A percentile compares a stretch with the other conserved stretches of the same genome.
Conservation (phyloP, 2,329 filamentous ascomycete species). For the Apiospora sp. region DNA sequence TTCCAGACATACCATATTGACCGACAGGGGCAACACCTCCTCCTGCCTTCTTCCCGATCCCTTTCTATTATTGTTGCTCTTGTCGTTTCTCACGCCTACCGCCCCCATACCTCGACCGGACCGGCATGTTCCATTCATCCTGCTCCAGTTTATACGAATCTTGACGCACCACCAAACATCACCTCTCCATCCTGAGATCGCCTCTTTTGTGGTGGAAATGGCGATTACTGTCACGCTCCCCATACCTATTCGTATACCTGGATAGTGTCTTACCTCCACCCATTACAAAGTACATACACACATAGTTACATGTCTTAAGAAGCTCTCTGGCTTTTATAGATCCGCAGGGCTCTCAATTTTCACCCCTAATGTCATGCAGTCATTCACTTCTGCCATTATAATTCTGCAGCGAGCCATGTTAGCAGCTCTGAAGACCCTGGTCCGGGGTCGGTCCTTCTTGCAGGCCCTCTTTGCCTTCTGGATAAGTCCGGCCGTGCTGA, state of each 20-base stretch:
- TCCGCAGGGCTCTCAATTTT: not conserved
- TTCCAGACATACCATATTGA: slow-evolving; percentile 9
- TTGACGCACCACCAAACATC: slow-evolving; percentile 1
- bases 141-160: slow-evolving; percentile 15
- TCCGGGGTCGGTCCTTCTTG: slow-evolving; percentile 66
- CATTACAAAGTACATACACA: not conserved
- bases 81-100: not conserved
- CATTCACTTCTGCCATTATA: slow-evolving; percentile 65
- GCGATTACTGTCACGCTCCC: slow-evolving; percentile 15
- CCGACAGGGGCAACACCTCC: not conserved
- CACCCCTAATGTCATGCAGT: slow-evolving; percentile 51
- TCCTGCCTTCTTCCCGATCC: not conserved
- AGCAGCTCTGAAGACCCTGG: slow-evolving; percentile 64
- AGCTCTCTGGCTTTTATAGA: not conserved
- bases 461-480: slow-evolving; percentile 65
- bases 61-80: not conserved
- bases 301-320: not conserved
- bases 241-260: slow-evolving; percentile 5
- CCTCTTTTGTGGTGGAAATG: slow-evolving; percentile 17
- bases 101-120: not conserved
- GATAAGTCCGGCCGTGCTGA: slow-evolving; percentile 51
- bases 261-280: slow-evolving; percentile 11
- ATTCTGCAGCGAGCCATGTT: slow-evolving; percentile 62
- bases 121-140: slow-evolving; percentile 21
- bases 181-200: not conserved